Evolutionary conservation across 768 basidiomycete species (phyloP).

Genomic region (Leccinum obscurum): DNA sequence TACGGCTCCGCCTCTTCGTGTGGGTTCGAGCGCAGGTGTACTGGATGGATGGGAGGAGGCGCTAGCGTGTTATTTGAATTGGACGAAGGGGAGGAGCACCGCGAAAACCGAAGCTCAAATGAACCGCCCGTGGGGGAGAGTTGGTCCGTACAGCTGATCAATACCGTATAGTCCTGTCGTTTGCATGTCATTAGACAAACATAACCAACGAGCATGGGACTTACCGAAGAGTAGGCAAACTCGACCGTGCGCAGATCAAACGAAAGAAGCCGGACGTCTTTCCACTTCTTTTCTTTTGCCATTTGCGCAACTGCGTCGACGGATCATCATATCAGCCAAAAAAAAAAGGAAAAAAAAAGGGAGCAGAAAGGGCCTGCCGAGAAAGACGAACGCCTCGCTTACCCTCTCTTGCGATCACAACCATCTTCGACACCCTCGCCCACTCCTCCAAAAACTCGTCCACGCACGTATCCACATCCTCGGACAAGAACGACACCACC

Average conservation of each 20-base stretch:
- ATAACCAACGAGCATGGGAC: slow-evolving; percentile 8
- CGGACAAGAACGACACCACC: slow-evolving; percentile 85
- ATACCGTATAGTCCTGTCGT: slow-evolving; percentile 68
- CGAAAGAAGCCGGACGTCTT: slow-evolving; percentile 77
- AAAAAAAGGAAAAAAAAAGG: neutral
- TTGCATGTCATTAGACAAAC: neutral
- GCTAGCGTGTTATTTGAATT: slow-evolving; percentile 22
- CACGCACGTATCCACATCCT: slow-evolving; percentile 85
- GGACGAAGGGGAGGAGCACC: slow-evolving; percentile 30
- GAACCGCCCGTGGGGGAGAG: slow-evolving; percentile 65
- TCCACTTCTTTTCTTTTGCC: slow-evolving; percentile 70
- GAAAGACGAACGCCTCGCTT: slow-evolving; percentile 13
- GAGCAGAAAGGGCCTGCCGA: neutral
- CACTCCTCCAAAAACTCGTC: slow-evolving; percentile 91
- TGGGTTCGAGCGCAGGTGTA: slow-evolving; percentile 50
- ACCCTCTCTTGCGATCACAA: slow-evolving; percentile 91
- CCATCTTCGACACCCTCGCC: slow-evolving; percentile 91
- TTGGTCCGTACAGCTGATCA: slow-evolving; percentile 78
- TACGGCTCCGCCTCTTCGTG: slow-evolving; percentile 79
- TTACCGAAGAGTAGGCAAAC: slow-evolving; percentile 72
- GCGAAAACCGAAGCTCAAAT: slow-evolving; percentile 74
- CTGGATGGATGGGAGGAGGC: slow-evolving; percentile 32
- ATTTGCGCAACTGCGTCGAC: slow-evolving; percentile 74
- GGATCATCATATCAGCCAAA: neutral
- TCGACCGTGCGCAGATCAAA: slow-evolving; percentile 94